Percentiles rank a stretch among this genome's conserved stretches.
Evolutionary conservation across 345 rosid genomes (phyloP).

Genomic region (Boechera divaricarpa): DNA sequence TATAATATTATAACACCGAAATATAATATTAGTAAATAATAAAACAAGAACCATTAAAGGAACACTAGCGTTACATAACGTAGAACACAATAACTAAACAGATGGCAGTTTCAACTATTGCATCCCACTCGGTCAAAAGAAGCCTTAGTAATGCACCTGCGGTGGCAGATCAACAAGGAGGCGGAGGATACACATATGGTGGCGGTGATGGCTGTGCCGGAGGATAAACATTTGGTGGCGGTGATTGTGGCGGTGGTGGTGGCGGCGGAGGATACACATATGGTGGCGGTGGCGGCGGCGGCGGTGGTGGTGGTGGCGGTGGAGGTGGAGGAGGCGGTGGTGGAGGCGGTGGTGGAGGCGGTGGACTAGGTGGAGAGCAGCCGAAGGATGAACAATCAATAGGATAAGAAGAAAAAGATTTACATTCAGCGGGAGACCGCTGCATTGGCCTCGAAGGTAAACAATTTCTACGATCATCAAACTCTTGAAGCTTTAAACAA

Average conservation of each 20-base stretch:
- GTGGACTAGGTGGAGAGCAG: conserved; percentile 53
- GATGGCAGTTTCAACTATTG: conserved; percentile 23
- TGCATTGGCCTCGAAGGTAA: conserved; percentile 65
- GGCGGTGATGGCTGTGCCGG: not conserved
- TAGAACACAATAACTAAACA: conserved; percentile 33
- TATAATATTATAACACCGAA: too few relatives aligned
- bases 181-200: conserved; percentile 23
- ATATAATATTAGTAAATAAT: not conserved
- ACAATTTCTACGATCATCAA: conserved; percentile 72
- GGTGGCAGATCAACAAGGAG: conserved; percentile 21
- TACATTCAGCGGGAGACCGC: conserved; percentile 65
- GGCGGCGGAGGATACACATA: conserved; percentile 26
- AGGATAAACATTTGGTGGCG: not conserved
- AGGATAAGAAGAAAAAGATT: conserved; percentile 58
- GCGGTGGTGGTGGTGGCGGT: conserved; percentile 31
- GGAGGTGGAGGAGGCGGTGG: conserved; percentile 27
- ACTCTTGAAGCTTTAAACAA: conserved; percentile 57
- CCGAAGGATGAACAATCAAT: conserved; percentile 60
- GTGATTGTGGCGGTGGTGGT: conserved; percentile 27
- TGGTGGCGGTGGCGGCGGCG: not conserved
- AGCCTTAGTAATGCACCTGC: conserved; percentile 36
- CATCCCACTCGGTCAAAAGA: conserved; percentile 10
- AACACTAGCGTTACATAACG: conserved; percentile 38
- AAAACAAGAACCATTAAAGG: conserved; percentile 3
- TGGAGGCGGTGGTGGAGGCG: conserved; percentile 8